These are phyloP conservation scores for Heterobasidion parviporum DNA, from an alignment of 1,284 basidiomycete species.

Conservation along the genomic window DNA sequence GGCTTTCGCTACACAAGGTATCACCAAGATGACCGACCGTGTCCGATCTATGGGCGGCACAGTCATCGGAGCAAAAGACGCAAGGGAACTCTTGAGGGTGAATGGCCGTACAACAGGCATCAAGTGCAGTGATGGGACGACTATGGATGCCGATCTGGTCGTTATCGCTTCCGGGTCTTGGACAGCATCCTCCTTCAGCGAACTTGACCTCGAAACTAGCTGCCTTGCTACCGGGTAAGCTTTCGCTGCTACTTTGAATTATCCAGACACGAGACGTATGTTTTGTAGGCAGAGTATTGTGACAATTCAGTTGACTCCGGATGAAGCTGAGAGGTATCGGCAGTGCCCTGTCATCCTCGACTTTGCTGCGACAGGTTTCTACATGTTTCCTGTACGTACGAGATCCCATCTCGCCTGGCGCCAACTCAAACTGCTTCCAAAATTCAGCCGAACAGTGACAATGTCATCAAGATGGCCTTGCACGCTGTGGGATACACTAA, in stretches of 20 bases:
- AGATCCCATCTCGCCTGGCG: not conserved
- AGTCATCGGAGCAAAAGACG: conserved; percentile 51
- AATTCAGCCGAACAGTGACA: conserved; percentile 56
- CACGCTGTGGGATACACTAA: conserved; percentile 63
- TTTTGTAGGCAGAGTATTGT: conserved; percentile 63
- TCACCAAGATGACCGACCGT: conserved; percentile 47
- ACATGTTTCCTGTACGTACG: conserved; percentile 63
- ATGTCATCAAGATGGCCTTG: conserved; percentile 68
- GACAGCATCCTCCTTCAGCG: conserved; percentile 74
- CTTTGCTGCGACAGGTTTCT: conserved; percentile 55
- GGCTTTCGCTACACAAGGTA: conserved; percentile 71
- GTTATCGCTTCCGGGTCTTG: conserved; percentile 74
- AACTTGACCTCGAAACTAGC: conserved; percentile 36
- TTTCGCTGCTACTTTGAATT: not conserved
- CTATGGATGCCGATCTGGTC: conserved; percentile 45
- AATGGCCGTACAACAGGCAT: conserved; percentile 48
- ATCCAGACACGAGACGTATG: not conserved
- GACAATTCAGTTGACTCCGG: conserved; percentile 62
- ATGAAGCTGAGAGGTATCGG: conserved; percentile 59
- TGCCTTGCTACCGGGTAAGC: conserved; percentile 66
- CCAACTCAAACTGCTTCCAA: not conserved
- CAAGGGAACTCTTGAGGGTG: conserved; percentile 34
- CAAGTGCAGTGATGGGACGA: conserved; percentile 50
- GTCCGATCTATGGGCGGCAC: conserved; percentile 55
- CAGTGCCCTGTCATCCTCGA: conserved; percentile 68